phyloP scores from a whole-genome alignment of 495 filamentous ascomycete species.

The Coniosporium apollinis region DNA sequence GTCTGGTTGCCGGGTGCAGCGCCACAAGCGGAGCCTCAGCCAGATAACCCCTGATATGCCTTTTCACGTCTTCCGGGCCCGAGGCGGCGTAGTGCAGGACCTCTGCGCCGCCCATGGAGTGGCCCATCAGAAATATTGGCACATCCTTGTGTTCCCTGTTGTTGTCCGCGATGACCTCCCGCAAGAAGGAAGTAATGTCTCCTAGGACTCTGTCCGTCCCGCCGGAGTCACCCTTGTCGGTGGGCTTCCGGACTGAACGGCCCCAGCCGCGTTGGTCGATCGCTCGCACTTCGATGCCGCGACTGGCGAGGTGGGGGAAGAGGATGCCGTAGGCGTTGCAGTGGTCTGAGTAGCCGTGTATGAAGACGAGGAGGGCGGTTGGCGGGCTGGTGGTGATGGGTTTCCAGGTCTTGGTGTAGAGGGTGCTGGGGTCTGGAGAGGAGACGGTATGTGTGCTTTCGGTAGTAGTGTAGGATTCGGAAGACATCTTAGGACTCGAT shows the following conservation, averaged over 20 bases:
- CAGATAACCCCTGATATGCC: constrained; percentile 41
- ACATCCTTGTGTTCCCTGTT: constrained; percentile 21
- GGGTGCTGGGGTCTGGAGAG: constrained; percentile 39
- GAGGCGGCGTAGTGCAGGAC: constrained; percentile 36
- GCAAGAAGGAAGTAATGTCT: constrained; percentile 57
- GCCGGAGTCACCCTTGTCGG: constrained; percentile 51
- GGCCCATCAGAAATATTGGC: constrained; percentile 74
- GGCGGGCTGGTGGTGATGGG: constrained; percentile 22
- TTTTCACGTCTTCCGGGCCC: constrained; percentile 23
- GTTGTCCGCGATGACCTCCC: constrained; percentile 33
- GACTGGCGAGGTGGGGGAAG: constrained; percentile 48
- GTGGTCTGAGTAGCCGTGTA: constrained; percentile 86
- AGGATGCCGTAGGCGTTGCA: constrained; percentile 52
- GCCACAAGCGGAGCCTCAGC: constrained; percentile 53
- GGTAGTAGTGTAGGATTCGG: too few species aligned
- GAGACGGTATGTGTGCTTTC: too few species aligned
- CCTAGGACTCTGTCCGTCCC: constrained; percentile 51
- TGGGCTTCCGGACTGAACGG: constrained; percentile 26
- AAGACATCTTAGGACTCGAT: too few species aligned
- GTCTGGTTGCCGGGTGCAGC: constrained; percentile 44
- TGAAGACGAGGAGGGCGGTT: constrained; percentile 53
- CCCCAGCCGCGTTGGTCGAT: constrained; percentile 35
- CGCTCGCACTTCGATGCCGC: constrained; percentile 52
- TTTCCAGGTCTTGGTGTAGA: constrained; percentile 80
- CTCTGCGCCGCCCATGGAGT: constrained; percentile 71